Conservation (phyloP, 2,329 filamentous ascomycete genomes). For the Ophiognomonia clavigignenti-juglandacearum region DNA sequence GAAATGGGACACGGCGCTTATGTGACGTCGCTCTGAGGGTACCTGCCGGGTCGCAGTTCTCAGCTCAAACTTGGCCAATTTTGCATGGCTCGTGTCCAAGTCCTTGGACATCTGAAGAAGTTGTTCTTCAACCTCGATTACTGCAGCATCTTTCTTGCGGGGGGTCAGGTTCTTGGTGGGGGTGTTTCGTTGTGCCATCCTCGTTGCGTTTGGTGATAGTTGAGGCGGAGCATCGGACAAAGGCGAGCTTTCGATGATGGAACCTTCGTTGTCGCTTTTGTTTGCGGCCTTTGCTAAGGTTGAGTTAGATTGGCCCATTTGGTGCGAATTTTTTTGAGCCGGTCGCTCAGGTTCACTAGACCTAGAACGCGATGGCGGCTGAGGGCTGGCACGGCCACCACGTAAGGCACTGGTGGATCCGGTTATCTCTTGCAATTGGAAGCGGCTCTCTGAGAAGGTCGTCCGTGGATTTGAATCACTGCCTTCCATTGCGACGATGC, state of each 20-base stretch:
- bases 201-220: neutral
- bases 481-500: too few species aligned
- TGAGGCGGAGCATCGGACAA: neutral
- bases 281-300: slow-evolving; percentile 1
- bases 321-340: neutral
- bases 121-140: slow-evolving; percentile 35
- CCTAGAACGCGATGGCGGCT: slow-evolving; percentile 6
- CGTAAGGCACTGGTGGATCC: neutral
- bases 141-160: slow-evolving; percentile 35
- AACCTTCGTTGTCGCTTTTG: neutral
- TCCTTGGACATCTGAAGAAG: slow-evolving; percentile 36
- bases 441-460: slow-evolving; percentile 14
- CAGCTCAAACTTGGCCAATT: slow-evolving; percentile 39
- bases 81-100: slow-evolving; percentile 40
- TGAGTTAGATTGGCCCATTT: slow-evolving; percentile 5
- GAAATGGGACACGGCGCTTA: slow-evolving; percentile 43
- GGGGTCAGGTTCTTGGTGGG: slow-evolving; percentile 20
- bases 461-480: too few species aligned
- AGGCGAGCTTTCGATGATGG: neutral
- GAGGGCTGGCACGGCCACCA: neutral
- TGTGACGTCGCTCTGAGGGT: slow-evolving; percentile 30
- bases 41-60: slow-evolving; percentile 37
- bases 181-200: neutral
- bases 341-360: slow-evolving; percentile 9
- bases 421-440: slow-evolving; percentile 7